A percentile compares a stretch with the other conserved stretches of the same genome.
These are phyloP conservation scores for Castanospermum australe DNA, from an alignment of 306 rosid species.

Conservation along the genomic window DNA sequence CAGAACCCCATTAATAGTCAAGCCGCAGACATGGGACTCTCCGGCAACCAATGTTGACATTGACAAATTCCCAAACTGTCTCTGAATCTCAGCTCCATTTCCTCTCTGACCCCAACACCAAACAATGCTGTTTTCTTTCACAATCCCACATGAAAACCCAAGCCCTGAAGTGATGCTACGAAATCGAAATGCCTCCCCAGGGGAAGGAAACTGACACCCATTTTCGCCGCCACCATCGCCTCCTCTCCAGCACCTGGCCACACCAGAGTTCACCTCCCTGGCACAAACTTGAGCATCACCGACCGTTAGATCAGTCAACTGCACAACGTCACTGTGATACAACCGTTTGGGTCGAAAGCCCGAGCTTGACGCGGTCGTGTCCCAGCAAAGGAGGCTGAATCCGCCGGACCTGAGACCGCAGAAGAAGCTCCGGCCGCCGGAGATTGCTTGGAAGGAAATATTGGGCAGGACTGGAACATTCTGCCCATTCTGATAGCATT, in stretches of 20 bases:
- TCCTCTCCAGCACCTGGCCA: slow-evolving; percentile 50
- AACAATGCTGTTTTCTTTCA: slow-evolving; percentile 21
- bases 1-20: slow-evolving; percentile 36
- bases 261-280: slow-evolving; percentile 40
- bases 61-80: slow-evolving; percentile 31
- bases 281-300: slow-evolving; percentile 54
- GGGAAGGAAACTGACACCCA: slow-evolving; percentile 21
- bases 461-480: slow-evolving; percentile 26
- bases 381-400: slow-evolving; percentile 45
- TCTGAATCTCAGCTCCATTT: slow-evolving; percentile 18
- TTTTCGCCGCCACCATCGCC: neutral
- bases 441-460: slow-evolving; percentile 32
- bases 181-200: slow-evolving; percentile 24
- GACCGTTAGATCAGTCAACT: slow-evolving; percentile 40
- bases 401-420: slow-evolving; percentile 48
- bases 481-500: slow-evolving; percentile 26
- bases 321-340: slow-evolving; percentile 22
- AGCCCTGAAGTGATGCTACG: slow-evolving; percentile 29
- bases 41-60: slow-evolving; percentile 45
- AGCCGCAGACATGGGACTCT: slow-evolving; percentile 51
- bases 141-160: slow-evolving; percentile 47
- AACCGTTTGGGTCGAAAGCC: slow-evolving; percentile 21
- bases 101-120: slow-evolving; percentile 45
- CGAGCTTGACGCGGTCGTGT: neutral
- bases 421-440: slow-evolving; percentile 54